Conservation (phyloP, 2,329 filamentous ascomycete species). For the Calonectria ilicicola region DNA sequence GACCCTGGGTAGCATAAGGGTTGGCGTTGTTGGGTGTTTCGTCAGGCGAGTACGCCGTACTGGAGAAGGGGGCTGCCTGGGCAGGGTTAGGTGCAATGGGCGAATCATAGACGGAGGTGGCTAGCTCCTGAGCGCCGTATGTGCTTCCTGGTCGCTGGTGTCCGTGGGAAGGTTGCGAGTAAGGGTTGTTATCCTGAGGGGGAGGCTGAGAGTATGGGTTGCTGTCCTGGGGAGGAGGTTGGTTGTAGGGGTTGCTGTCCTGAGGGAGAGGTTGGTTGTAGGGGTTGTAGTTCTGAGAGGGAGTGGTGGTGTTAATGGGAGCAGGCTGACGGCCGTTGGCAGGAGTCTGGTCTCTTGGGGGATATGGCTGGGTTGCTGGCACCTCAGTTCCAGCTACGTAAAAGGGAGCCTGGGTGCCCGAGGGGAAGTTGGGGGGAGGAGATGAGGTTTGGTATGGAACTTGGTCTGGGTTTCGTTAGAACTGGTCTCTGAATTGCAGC, state of each 20-base stretch:
- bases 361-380: constrained; percentile 62
- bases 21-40: constrained; percentile 48
- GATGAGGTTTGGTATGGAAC: constrained; percentile 60
- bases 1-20: constrained; percentile 43
- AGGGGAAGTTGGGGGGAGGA: constrained; percentile 67
- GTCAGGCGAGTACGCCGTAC: constrained; percentile 62
- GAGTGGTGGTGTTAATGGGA: constrained; percentile 65
- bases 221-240: constrained; percentile 46
- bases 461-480: constrained; percentile 50
- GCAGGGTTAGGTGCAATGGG: constrained; percentile 68
- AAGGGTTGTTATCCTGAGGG: constrained; percentile 50
- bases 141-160: constrained; percentile 73
- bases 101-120: constrained; percentile 82
- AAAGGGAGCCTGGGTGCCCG: constrained; percentile 69
- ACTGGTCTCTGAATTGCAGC: background rate
- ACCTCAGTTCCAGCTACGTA: constrained; percentile 73
- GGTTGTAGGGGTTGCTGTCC: constrained; percentile 55
- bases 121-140: constrained; percentile 81
- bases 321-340: constrained; percentile 61
- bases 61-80: constrained; percentile 57
- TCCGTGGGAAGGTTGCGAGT: constrained; percentile 54
- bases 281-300: constrained; percentile 55
- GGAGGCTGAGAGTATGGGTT: constrained; percentile 58
- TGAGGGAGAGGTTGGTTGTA: constrained; percentile 57
- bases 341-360: constrained; percentile 64